A percentile compares a stretch with the other conserved stretches of the same genome.
Conservation (phyloP, 371 early-diverging fungal genomes). For the Lichtheimia ornata region DNA sequence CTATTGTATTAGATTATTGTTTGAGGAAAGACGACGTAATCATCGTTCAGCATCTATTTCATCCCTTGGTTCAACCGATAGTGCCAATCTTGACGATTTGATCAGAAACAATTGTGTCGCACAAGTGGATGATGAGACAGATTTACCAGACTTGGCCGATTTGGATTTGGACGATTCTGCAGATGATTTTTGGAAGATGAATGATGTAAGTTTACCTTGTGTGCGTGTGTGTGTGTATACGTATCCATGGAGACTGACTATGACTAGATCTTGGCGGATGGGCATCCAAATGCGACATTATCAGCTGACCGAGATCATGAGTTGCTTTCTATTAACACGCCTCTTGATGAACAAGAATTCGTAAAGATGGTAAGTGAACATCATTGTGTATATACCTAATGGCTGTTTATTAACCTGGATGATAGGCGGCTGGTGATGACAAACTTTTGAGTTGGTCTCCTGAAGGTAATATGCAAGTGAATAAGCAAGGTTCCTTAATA, state of each 20-base stretch:
- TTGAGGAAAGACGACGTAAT: too few relatives aligned
- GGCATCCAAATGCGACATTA: background rate
- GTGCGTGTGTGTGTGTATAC: background rate
- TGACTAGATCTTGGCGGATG: background rate
- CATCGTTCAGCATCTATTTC: constrained; percentile 36
- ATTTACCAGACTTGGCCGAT: constrained; percentile 36
- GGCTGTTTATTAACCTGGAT: too few relatives aligned
- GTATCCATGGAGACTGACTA: background rate
- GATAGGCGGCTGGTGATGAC: constrained; percentile 1
- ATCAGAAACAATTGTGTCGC: constrained; percentile 41
- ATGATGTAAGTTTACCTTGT: constrained; percentile 23
- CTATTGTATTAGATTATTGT: too few relatives aligned
- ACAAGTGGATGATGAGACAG: constrained; percentile 46
- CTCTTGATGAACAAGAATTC: constrained; percentile 9
- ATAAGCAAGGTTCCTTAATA: background rate
- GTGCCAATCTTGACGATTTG: constrained; percentile 43
- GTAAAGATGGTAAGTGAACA: background rate
- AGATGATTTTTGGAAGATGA: constrained; percentile 51
- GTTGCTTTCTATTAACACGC: constrained; percentile 7
- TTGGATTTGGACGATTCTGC: constrained; percentile 49
- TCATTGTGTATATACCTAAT: too few relatives aligned
- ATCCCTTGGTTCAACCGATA: constrained; percentile 45
- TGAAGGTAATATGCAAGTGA: constrained; percentile 12
- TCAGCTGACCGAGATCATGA: constrained; percentile 12
- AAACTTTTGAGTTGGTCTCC: constrained; percentile 18